Conservation (phyloP, 2,329 filamentous ascomycete genomes). For the Fusarium sp. region DNA sequence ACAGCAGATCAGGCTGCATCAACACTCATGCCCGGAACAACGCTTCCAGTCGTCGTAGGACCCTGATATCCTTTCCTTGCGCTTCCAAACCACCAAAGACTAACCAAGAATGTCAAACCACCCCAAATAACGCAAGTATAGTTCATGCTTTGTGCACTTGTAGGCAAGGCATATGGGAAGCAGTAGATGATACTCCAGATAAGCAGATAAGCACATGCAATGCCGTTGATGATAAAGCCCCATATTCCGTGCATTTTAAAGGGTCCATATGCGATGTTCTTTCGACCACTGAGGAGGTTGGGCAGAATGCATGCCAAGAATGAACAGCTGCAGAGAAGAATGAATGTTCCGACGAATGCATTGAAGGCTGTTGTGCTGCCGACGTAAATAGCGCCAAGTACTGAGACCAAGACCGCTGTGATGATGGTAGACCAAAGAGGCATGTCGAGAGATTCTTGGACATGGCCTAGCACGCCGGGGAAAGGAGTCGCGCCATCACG, state of each 20-base stretch:
- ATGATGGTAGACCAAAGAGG: slow-evolving; percentile 62
- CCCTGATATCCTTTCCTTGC: slow-evolving; percentile 46
- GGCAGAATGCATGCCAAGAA: slow-evolving; percentile 74
- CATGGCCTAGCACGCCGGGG: slow-evolving; percentile 45
- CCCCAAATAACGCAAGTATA: slow-evolving; percentile 61
- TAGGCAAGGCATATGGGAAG: slow-evolving; percentile 65
- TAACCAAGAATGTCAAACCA: slow-evolving; percentile 55
- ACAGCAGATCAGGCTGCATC: slow-evolving; percentile 31
- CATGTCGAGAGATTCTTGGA: slow-evolving; percentile 51
- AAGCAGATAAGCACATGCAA: slow-evolving; percentile 69
- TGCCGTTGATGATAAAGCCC: slow-evolving; percentile 64
- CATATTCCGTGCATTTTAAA: slow-evolving; percentile 65
- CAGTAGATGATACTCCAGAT: slow-evolving; percentile 74
- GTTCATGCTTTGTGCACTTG: slow-evolving; percentile 64
- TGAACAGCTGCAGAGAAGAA: slow-evolving; percentile 52
- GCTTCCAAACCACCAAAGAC: slow-evolving; percentile 57
- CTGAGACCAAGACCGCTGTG: slow-evolving; percentile 59
- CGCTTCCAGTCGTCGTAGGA: slow-evolving; percentile 38
- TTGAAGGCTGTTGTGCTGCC: slow-evolving; percentile 75
- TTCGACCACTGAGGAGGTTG: slow-evolving; percentile 60
- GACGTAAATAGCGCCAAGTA: slow-evolving; percentile 74
- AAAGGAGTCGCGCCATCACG: slow-evolving; percentile 56
- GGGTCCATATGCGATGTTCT: slow-evolving; percentile 61
- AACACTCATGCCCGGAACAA: slow-evolving; percentile 38
- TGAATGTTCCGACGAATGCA: slow-evolving; percentile 69